These are phyloP conservation scores for Jaapia argillacea DNA, from an alignment of 768 basidiomycete genomes.

Conservation along the genomic window DNA sequence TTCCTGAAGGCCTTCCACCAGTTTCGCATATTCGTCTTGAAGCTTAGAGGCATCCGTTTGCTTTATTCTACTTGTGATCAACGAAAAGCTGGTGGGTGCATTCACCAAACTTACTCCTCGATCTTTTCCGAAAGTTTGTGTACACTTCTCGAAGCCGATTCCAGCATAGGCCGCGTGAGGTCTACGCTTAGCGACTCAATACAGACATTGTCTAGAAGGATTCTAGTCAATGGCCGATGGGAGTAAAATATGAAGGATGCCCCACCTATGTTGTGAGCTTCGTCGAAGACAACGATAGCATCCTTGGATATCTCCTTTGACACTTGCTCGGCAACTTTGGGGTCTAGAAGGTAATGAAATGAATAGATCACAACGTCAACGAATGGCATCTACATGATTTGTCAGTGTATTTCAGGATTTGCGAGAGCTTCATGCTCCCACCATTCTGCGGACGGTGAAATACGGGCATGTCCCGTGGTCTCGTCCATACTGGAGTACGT, in stretches of 20 bases:
- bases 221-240: constrained; percentile 3
- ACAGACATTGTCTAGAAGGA: constrained; percentile 80
- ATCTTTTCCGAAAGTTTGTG: constrained; percentile 82
- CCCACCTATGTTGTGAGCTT: constrained; percentile 96
- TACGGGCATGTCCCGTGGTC: constrained; percentile 89
- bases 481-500: constrained; percentile 80
- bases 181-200: constrained; percentile 98
- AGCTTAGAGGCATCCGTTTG: constrained; percentile 86
- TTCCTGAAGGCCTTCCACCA: constrained; percentile 90
- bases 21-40: constrained; percentile 92
- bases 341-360: constrained; percentile 97
- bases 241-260: constrained; percentile 1
- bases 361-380: constrained; percentile 97
- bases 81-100: not conserved
- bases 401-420: too few species aligned
- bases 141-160: constrained; percentile 86
- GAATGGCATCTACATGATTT: constrained; percentile 78
- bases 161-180: constrained; percentile 93
- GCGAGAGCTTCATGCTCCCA: constrained; percentile 23
- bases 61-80: constrained; percentile 60
- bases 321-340: constrained; percentile 98
- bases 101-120: constrained; percentile 59
- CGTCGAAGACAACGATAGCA: constrained; percentile 97
- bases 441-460: constrained; percentile 94
- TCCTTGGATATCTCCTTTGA: constrained; percentile 97